Evolutionary conservation across 2,329 filamentous ascomycete genomes (phyloP).

Genomic region (Annulohypoxylon truncatum): DNA sequence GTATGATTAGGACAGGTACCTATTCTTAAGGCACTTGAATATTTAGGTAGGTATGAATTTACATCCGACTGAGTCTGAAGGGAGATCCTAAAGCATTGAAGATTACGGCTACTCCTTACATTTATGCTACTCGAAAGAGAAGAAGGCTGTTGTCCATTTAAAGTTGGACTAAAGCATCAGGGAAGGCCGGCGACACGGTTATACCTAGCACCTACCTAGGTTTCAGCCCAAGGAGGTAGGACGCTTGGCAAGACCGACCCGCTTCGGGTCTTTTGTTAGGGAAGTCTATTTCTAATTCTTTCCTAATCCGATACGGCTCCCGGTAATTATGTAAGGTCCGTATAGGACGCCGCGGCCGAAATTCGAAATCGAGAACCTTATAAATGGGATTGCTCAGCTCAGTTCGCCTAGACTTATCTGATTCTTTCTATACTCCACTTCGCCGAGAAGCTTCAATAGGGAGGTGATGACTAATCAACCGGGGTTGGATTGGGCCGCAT

Average conservation of each 20-base stretch:
- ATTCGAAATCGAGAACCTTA: neutral
- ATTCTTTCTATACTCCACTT: conserved; percentile 8
- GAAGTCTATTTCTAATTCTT: neutral
- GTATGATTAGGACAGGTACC: neutral
- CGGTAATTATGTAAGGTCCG: too few relatives aligned
- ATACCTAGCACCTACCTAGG: neutral
- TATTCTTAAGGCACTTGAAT: too few relatives aligned
- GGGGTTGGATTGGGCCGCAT: neutral
- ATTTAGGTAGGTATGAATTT: too few relatives aligned
- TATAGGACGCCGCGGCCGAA: neutral
- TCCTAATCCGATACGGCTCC: neutral
- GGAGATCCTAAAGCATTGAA: neutral
- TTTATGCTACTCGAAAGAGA: neutral
- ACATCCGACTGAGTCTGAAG: too few relatives aligned
- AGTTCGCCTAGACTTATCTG: neutral
- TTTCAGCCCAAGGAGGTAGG: neutral
- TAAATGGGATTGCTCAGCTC: neutral
- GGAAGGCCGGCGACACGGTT: neutral
- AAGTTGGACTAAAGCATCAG: neutral
- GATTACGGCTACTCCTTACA: neutral
- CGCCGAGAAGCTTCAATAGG: neutral
- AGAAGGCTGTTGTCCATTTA: neutral
- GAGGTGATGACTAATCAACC: neutral
- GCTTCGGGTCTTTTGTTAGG: neutral
- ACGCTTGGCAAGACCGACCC: neutral